Conservation (phyloP, 1,284 basidiomycete genomes). For the Leccinum pseudoinsigne region DNA sequence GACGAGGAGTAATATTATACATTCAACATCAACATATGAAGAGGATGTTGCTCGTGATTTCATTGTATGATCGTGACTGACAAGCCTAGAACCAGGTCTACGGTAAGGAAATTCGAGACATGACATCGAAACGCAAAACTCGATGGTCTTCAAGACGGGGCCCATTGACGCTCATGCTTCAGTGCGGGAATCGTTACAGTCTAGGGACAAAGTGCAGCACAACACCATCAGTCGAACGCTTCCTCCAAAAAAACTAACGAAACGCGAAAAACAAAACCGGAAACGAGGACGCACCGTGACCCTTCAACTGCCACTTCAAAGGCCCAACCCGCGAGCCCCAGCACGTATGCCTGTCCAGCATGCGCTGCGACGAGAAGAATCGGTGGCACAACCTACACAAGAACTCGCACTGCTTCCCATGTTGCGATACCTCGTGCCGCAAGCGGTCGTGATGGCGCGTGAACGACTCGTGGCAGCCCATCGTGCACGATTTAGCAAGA, state of each 20-base stretch:
- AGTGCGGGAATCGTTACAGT: neutral
- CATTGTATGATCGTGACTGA: neutral
- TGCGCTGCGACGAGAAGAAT: slow-evolving; percentile 6
- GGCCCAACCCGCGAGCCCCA: slow-evolving; percentile 3
- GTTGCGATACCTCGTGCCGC: slow-evolving; percentile 7
- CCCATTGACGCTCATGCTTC: neutral
- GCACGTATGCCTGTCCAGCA: slow-evolving; percentile 10
- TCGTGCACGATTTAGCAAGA: slow-evolving; percentile 1
- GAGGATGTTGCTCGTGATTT: neutral
- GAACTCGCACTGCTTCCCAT: slow-evolving; percentile 10
- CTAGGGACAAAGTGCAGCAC: neutral
- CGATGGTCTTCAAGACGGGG: neutral
- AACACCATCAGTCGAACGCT: neutral
- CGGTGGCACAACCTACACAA: slow-evolving; percentile 3
- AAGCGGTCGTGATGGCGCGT: slow-evolving; percentile 9
- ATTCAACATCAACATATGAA: neutral
- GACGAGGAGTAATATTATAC: neutral
- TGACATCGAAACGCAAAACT: neutral
- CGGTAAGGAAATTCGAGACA: neutral
- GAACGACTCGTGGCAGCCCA: slow-evolving; percentile 7
- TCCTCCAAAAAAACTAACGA: neutral
- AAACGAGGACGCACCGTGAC: neutral
- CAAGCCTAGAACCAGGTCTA: neutral
- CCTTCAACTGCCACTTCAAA: slow-evolving; percentile 8
- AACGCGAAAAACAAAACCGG: neutral